Evolutionary conservation across 768 basidiomycete species (phyloP).

Genomic region (Tulasnella sp.): DNA sequence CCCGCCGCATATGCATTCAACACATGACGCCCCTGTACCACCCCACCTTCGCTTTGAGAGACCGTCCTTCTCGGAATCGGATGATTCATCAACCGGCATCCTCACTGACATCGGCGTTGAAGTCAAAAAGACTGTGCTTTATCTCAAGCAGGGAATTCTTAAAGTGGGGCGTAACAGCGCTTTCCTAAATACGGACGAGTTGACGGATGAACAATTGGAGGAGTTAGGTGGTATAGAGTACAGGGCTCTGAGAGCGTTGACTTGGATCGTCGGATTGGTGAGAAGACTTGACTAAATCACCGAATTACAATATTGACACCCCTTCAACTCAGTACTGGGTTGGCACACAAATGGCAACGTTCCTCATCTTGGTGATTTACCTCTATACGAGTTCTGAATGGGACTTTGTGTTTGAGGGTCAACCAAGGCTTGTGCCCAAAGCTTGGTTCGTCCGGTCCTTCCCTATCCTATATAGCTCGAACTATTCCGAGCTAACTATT

Average conservation of each 20-base stretch:
- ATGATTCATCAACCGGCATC: background rate
- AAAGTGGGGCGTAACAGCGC: constrained; percentile 38
- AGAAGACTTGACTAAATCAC: constrained; percentile 42
- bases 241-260: constrained; percentile 73
- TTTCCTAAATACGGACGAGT: constrained; percentile 44
- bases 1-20: constrained; percentile 2
- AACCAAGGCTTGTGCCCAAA: constrained; percentile 57
- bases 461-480: background rate
- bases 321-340: constrained; percentile 69
- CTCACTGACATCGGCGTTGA: constrained; percentile 1
- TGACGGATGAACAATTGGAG: constrained; percentile 82
- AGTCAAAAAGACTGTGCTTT: constrained; percentile 5
- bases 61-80: constrained; percentile 1
- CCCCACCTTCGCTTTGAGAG: background rate
- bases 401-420: constrained; percentile 61
- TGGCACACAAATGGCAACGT: constrained; percentile 67
- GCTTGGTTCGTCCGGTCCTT: background rate
- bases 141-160: constrained; percentile 18
- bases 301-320: background rate
- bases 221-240: constrained; percentile 95
- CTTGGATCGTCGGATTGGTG: constrained; percentile 80
- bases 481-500: background rate
- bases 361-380: constrained; percentile 82
- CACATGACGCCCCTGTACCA: background rate
- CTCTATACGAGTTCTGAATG: constrained; percentile 64